Evolutionary conservation across 139 green algal genomes (phyloP).

Genomic region (Micromonas pusilla): DNA sequence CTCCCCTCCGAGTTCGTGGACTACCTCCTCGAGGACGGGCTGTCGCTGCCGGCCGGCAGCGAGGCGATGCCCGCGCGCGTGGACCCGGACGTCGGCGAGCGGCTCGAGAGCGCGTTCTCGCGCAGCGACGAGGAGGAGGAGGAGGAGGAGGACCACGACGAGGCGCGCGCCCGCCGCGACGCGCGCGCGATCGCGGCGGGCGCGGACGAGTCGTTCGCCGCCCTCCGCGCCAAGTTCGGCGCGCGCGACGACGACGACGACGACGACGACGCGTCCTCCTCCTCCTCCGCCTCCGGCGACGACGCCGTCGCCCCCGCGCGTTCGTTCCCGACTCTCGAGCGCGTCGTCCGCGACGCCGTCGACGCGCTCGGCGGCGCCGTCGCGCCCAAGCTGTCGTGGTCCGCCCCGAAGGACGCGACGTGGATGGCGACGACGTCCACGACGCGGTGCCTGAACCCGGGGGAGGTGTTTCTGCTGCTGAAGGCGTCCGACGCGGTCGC

Average conservation of each 20-base stretch:
- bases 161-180: not conserved
- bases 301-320: not conserved
- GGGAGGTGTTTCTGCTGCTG: conserved; percentile 81
- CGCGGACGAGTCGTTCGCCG: not conserved
- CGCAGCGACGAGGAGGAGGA: conserved; percentile 12
- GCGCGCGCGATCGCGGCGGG: not conserved
- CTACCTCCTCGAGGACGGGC: conserved; percentile 58
- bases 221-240: not conserved
- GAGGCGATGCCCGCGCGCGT: conserved; percentile 37
- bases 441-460: conserved; percentile 52
- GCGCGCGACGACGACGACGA: not conserved
- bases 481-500: conserved; percentile 77
- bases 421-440: conserved; percentile 64
- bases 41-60: conserved; percentile 43
- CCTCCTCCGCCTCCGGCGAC: too few species aligned
- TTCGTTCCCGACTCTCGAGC: conserved; percentile 38
- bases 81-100: not conserved
- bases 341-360: conserved; percentile 51
- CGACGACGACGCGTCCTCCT: conserved; percentile 18
- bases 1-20: conserved; percentile 47
- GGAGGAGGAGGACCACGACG: conserved; percentile 1
- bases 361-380: conserved; percentile 58
- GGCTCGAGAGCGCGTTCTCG: not conserved
- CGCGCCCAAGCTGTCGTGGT: conserved; percentile 88
- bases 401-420: conserved; percentile 72